Evolutionary conservation across 805 yeast species (phyloP).

Genomic region (Lipomyces spencermartinsiae): DNA sequence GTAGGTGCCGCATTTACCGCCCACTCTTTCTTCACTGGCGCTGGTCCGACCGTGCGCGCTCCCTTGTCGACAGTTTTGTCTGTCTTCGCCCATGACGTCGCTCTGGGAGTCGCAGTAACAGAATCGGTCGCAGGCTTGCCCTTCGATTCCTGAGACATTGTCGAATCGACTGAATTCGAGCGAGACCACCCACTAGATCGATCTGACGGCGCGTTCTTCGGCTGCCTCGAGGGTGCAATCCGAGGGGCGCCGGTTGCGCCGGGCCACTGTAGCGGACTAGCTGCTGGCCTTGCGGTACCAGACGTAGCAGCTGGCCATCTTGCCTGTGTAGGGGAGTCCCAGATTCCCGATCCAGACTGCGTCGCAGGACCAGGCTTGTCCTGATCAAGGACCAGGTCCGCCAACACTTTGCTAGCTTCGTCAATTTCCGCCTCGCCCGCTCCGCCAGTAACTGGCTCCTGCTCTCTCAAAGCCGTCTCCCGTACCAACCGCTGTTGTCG

Average conservation of each 20-base stretch:
- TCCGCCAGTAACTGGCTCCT: background rate
- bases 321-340: background rate
- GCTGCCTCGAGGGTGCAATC: background rate
- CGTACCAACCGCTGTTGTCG: conserved; percentile 28
- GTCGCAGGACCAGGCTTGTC: background rate
- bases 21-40: background rate
- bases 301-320: background rate
- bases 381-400: background rate
- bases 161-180: background rate
- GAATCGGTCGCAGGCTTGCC: background rate
- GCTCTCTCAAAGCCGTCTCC: conserved; percentile 9
- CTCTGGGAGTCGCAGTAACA: background rate
- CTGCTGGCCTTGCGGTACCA: background rate
- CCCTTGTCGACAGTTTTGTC: background rate
- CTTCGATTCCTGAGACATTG: background rate
- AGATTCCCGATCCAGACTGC: background rate
- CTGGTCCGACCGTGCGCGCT: background rate
- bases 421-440: background rate
- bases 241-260: background rate
- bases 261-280: too few species aligned
- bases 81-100: background rate
- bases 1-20: background rate
- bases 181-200: background rate
- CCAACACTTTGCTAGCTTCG: background rate
- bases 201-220: conserved; percentile 2